A percentile compares a stretch with the other conserved stretches of the same genome.
Conservation (phyloP, 805 yeast species). For the Priceomyces fermenticarens region DNA sequence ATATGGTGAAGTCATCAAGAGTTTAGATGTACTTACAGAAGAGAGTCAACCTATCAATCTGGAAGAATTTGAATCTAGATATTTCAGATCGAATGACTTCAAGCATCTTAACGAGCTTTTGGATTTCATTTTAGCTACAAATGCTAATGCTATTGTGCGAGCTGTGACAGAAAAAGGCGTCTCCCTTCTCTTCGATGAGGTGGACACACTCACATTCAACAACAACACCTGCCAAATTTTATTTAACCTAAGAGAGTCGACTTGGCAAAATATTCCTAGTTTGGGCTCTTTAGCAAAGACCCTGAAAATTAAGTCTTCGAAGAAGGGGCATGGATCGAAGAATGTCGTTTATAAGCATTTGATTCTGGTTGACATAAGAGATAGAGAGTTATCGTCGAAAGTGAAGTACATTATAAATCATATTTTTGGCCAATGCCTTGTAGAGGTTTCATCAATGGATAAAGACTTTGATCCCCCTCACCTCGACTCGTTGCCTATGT, state of each 20-base stretch:
- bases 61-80: neutral
- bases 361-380: constrained; percentile 4
- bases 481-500: neutral
- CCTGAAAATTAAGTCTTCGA: constrained; percentile 10
- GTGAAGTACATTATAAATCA: constrained; percentile 2
- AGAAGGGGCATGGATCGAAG: constrained; percentile 19
- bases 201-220: constrained; percentile 1
- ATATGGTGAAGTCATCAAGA: neutral
- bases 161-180: neutral
- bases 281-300: constrained; percentile 1
- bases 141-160: too few relatives aligned
- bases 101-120: neutral
- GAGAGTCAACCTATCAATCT: neutral
- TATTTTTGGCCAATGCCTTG: constrained; percentile 3
- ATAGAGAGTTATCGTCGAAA: constrained; percentile 7
- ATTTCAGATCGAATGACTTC: neutral
- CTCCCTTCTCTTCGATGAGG: neutral
- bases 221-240: neutral
- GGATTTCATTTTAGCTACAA: too few relatives aligned
- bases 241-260: constrained; percentile 4
- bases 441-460: neutral
- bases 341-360: constrained; percentile 11
- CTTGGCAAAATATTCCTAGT: constrained; percentile 5
- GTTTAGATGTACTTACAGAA: neutral
- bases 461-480: neutral